Percentiles rank a stretch among this genome's conserved stretches.
These are phyloP conservation scores for Hirschioporus abietinus DNA, from an alignment of 768 basidiomycete genomes.

Conservation along the genomic window DNA sequence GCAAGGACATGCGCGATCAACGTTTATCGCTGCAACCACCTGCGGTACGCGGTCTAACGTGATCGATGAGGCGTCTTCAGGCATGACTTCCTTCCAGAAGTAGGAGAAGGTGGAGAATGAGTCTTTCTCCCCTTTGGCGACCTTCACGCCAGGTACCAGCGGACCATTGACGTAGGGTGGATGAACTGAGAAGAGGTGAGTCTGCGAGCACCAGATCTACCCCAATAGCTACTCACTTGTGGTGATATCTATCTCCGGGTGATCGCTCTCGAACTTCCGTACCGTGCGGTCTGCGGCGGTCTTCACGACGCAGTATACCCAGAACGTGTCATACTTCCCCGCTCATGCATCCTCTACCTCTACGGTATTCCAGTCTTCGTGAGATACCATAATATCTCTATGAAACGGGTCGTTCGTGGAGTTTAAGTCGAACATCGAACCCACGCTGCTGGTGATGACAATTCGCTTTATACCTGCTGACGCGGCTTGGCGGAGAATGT, in stretches of 20 bases:
- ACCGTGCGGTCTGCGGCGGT: background rate
- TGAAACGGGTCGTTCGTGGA: background rate
- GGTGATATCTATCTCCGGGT: conserved; percentile 14
- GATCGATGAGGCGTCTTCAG: background rate
- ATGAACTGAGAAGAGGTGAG: conserved; percentile 24
- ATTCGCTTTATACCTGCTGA: background rate
- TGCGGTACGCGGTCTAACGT: conserved; percentile 5
- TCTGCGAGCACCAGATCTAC: background rate
- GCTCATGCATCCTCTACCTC: background rate
- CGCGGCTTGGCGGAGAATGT: background rate
- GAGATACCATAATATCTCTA: background rate
- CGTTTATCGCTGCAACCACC: conserved; percentile 1
- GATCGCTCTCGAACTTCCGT: background rate
- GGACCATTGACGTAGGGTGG: conserved; percentile 36
- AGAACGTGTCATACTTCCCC: background rate
- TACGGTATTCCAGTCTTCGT: background rate
- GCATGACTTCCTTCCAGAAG: conserved; percentile 18
- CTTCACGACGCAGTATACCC: background rate
- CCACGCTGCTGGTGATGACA: conserved; percentile 1
- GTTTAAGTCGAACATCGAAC: background rate
- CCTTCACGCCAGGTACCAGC: conserved; percentile 23
- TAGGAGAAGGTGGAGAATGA: conserved; percentile 23
- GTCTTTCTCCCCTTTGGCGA: conserved; percentile 24
- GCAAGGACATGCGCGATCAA: conserved; percentile 26
- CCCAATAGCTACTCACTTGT: conserved; percentile 10